Base-by-base conservation (phyloP, 148 eudicot species). In the Amaranthus palmeri region DNA sequence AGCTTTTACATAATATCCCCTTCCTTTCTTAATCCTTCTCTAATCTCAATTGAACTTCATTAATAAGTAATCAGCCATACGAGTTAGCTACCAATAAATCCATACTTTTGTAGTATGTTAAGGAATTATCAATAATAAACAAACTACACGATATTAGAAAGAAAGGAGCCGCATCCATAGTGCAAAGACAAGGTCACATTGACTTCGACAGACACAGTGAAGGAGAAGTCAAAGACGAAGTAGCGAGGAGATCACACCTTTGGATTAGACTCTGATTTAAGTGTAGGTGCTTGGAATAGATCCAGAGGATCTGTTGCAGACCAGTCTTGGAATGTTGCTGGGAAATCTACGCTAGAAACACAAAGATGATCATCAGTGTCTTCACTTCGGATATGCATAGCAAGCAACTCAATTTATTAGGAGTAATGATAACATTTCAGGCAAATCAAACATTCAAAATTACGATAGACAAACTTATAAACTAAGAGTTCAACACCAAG, bases 251-350 rank as follows among this genome's bases (percentile, higher is more conserved):
- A 55, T 57, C 43, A n/a, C 72, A 92, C 98, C 96, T 90, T 93
- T 68, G 96, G 98, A 76, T 90, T 93, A 43, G 98, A 79, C 77
- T 93, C 98, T 46, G 81, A 67, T 89, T 93, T 93, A 15, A 83
- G 75, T 58, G 81, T 82, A 14, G 92, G 96, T 71, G 98, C 98
- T 75, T 86, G 82, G 62, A 93, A 90, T 72, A 90, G 96, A 81
- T 86, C 92, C 49, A 84, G 70, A 64, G 96, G 96, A 84, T 90
- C 88, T 61, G 96, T 93, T 52, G 86, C 72, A 14, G 74, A 76
- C 96, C 98, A 93, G 78, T 93, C 92, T 85, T 88, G 96, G 81
- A 83, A 93, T 46, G 77, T 67, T 71, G 92, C 75, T 52, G 98
- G 96, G 76, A 93, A 93, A 85, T 93, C 98, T 82, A 93, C 89